Evolutionary conservation across 2,329 filamentous ascomycete species (phyloP), one percentile per base, ranked within the genome.

Genomic region (Xylariaceae sp.): DNA sequence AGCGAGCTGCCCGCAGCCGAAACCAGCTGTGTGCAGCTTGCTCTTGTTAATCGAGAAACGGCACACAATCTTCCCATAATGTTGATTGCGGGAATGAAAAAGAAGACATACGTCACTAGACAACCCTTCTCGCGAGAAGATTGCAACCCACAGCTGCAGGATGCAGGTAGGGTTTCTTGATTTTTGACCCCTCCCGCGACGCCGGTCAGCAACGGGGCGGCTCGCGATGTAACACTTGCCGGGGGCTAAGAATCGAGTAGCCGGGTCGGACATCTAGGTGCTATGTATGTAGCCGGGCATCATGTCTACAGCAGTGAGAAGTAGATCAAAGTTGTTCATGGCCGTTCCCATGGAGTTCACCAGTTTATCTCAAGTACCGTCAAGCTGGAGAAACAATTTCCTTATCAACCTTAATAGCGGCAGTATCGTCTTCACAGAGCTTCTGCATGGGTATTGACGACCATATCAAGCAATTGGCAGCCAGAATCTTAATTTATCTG

Each of bases 141-240:
- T 29, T 44, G 19, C 24, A 48, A 34, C 43, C 33, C 45, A 24
- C 39, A 5, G 39, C 56, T 58, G 31, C 50, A 40, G 44, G 23
- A 50, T 39, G 49, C 44, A 19, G 33, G 56, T 45, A 46, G 23
- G 26, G 19, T 50, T 53, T 19, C 41, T 33, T 43, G 33, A 45
- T 54, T 28, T 39, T 23, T n/a, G n/a, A 37, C 33, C 24, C 34
- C 43, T 19, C 24, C 11, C 23, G 24, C 31, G 51, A 34, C 51
- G 39, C 34, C n/a, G n/a, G 8, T 4, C 4, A 40, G 21, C 41
- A 31, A 28, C 24, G 49, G 51, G n/a, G 36, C 33, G 45, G 56
- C 26, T 41, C 41, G 41, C 29, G 21, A 51, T 59, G 51, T 19
- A 47, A 59, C 51, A 14, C 16, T 28, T 21, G 37, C 26, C 43